A percentile compares a stretch with the other conserved stretches of the same genome.
Conservation (phyloP, 2,329 filamentous ascomycete species). For the Drechslera avenae region DNA sequence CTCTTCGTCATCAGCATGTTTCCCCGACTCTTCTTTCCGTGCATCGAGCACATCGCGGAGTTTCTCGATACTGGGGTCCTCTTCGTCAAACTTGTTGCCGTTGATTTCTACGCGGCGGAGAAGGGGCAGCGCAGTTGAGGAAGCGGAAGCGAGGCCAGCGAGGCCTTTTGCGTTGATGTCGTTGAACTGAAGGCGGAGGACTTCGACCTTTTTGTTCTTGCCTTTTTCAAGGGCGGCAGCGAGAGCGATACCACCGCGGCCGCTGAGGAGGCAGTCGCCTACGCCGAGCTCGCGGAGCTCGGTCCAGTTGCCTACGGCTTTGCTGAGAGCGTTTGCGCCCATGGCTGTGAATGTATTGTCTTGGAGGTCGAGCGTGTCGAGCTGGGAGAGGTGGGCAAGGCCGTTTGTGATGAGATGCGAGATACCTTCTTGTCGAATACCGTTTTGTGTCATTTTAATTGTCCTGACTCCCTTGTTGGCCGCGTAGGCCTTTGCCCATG, state of each 20-base stretch:
- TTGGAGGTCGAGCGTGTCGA: slow-evolving; percentile 86
- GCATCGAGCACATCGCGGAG: slow-evolving; percentile 71
- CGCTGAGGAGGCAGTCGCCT: slow-evolving; percentile 82
- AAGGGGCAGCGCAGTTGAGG: slow-evolving; percentile 68
- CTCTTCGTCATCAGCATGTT: slow-evolving; percentile 60
- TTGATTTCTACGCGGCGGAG: slow-evolving; percentile 90
- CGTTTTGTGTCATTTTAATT: slow-evolving; percentile 98
- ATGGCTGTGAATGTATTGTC: slow-evolving; percentile 93
- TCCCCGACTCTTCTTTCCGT: slow-evolving; percentile 67
- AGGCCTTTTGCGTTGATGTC: slow-evolving; percentile 83
- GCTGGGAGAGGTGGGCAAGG: slow-evolving; percentile 68
- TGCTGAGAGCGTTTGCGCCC: slow-evolving; percentile 78
- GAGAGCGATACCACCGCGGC: slow-evolving; percentile 75
- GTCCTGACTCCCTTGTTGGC: slow-evolving; percentile 80
- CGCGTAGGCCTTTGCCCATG: slow-evolving; percentile 87
- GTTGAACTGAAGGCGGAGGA: slow-evolving; percentile 87
- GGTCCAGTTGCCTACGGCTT: slow-evolving; percentile 75
- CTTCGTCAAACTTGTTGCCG: slow-evolving; percentile 91
- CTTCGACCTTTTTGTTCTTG: slow-evolving; percentile 78
- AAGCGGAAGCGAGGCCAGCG: slow-evolving; percentile 71
- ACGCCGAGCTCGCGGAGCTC: slow-evolving; percentile 82
- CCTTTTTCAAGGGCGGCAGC: slow-evolving; percentile 74
- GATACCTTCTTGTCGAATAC: slow-evolving; percentile 93
- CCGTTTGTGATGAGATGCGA: slow-evolving; percentile 79
- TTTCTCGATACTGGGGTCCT: slow-evolving; percentile 72